These are phyloP conservation scores for Alternaria angustiovoidea DNA, from an alignment of 2,329 filamentous ascomycete species.

Conservation along the genomic window DNA sequence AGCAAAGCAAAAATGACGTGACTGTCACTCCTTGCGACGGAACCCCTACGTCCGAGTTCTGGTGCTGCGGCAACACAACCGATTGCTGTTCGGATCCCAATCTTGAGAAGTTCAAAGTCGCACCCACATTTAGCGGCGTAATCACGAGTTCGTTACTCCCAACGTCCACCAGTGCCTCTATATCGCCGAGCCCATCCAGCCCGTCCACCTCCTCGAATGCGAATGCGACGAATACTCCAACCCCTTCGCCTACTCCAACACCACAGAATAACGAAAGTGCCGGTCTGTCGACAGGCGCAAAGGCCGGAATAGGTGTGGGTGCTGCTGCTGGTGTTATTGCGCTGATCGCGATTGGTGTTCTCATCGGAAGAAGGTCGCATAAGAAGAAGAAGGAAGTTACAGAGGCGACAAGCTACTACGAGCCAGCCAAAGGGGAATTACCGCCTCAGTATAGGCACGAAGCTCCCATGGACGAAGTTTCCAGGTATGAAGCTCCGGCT, in stretches of 20 bases:
- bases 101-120: not conserved
- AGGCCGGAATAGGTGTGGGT: not conserved
- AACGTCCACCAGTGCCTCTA: not conserved
- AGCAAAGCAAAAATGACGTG: not conserved
- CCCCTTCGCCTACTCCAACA: not conserved
- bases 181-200: not conserved
- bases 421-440: not conserved
- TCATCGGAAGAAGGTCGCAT: not conserved
- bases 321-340: not conserved
- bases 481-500: not conserved
- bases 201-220: not conserved
- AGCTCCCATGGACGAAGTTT: not conserved
- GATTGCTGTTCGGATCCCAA: not conserved
- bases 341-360: not conserved
- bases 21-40: slow-evolving; percentile 1
- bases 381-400: not conserved
- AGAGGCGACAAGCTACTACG: not conserved
- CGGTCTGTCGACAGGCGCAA: not conserved
- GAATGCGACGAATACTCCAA: not conserved
- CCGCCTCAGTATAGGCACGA: not conserved
- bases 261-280: not conserved
- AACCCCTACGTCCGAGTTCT: not conserved
- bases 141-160: not conserved
- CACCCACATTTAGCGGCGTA: not conserved
- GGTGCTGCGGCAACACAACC: not conserved